Percentiles rank a stretch among this genome's conserved stretches.
These are phyloP conservation scores for Arxiozyma slooffiae DNA, from an alignment of 1,139 yeast genomes.

Conservation along the genomic window DNA sequence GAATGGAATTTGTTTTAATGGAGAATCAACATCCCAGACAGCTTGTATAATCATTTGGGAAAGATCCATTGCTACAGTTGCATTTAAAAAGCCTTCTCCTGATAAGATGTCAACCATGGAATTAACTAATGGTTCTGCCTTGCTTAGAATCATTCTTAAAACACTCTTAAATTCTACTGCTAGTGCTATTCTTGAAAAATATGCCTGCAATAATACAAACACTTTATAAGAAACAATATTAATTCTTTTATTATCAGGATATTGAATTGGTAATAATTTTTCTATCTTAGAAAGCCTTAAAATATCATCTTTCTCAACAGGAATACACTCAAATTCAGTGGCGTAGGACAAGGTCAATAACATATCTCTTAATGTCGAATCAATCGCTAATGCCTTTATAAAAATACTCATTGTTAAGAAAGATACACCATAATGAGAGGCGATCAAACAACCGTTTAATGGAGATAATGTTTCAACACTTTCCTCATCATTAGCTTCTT, in stretches of 20 bases:
- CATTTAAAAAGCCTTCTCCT: conserved; percentile 70
- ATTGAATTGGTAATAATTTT: conserved; percentile 53
- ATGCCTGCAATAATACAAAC: conserved; percentile 70
- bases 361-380: conserved; percentile 51
- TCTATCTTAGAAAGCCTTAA: conserved; percentile 41
- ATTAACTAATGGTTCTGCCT: conserved; percentile 43
- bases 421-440: conserved; percentile 60
- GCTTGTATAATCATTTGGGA: conserved; percentile 86
- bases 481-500: conserved; percentile 33
- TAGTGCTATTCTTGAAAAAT: conserved; percentile 55
- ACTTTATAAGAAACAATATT: conserved; percentile 59
- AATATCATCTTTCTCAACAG: conserved; percentile 54
- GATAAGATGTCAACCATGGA: conserved; percentile 71
- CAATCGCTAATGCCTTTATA: conserved; percentile 41
- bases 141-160: conserved; percentile 42
- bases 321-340: conserved; percentile 55
- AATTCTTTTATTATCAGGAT: conserved; percentile 32
- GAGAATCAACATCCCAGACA: conserved; percentile 71
- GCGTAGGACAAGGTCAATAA: conserved; percentile 55
- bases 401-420: conserved; percentile 56
- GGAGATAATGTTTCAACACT: conserved; percentile 43
- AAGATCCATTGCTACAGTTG: conserved; percentile 76
- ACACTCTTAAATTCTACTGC: conserved; percentile 55
- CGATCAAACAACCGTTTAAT: conserved; percentile 61
- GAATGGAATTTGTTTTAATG: conserved; percentile 74